phyloP scores from a whole-genome alignment of 345 rosid species.

The Salix purpurea region DNA sequence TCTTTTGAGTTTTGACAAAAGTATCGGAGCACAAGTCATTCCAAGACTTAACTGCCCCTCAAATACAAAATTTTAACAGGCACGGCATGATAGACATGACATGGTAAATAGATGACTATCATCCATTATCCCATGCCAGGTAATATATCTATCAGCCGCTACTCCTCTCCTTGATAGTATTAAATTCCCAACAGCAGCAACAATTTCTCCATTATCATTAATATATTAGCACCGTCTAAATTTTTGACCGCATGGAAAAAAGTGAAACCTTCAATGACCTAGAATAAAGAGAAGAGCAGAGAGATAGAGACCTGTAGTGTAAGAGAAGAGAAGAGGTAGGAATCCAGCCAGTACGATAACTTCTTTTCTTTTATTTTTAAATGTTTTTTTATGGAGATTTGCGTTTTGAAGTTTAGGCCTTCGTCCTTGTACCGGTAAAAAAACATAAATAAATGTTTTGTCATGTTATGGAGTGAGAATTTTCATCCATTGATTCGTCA shows the following conservation, averaged over 20 bases:
- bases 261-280: conserved; percentile 28
- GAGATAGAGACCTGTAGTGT: conserved; percentile 12
- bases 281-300: not conserved
- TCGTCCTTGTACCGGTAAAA: not conserved
- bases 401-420: conserved; percentile 17
- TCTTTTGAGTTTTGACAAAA: not conserved
- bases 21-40: not conserved
- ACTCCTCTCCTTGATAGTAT: not conserved
- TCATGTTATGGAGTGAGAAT: conserved; percentile 30
- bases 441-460: conserved; percentile 14
- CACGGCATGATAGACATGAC: not conserved
- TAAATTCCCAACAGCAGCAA: not conserved
- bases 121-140: not conserved
- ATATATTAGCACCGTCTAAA: not conserved
- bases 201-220: not conserved
- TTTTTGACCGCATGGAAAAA: conserved; percentile 34
- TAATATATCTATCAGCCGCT: not conserved
- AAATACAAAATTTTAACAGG: not conserved
- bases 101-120: conserved; percentile 8
- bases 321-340: not conserved
- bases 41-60: not conserved
- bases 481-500: conserved; percentile 65
- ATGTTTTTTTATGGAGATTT: conserved; percentile 23
- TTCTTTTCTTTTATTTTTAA: not conserved
- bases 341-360: not conserved